Base-by-base conservation (phyloP, 1,284 basidiomycete genomes). In the Trichosporon inkin region DNA sequence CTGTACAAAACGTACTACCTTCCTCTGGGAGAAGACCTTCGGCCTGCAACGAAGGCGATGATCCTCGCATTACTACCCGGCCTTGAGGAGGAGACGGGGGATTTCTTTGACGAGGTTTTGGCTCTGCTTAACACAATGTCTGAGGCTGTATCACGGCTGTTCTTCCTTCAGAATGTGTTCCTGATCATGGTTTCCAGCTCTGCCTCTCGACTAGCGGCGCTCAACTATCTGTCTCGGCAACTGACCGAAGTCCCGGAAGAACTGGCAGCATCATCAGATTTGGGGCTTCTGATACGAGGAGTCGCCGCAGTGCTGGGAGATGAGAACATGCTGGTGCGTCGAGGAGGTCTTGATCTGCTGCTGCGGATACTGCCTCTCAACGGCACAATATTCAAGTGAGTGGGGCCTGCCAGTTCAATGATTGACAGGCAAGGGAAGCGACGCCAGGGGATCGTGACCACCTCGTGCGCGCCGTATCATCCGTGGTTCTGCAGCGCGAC, bases 21-120 rank as follows among this genome's bases (percentile, higher is more conserved):
- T 4, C 92, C 95, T 0, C 80, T 99, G 8, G 86, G 90, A 77
- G 81, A 81, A 16, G 84, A 85, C 49, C 82, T 99, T 16, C 86
- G 95, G 19, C 93, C 94, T 6, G 83, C 92, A 32, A 92, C 90
- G 80, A 97, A 95, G 72, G 90, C 95, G 0, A 88, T 99, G 71
- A 91, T 97, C 53, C 83, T 99, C 44, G 90, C 95, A 0, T 77
- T 99, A 17, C 83, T 99, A 6, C 95, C 96, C 1, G 94, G 93
- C 0, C 80, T 97, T 51, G 94, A 97, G 75, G 94, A 98, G 76
- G 94, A 96, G 75, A 92, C 90, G 0, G 90, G 92, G 2, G 94
- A 98, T 76, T 96, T 90, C 79, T 98, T 98, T 69, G 95, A 99
- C 54, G 90, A 91, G 88, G 90, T 94, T n/a, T 75, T 97, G 28